Percentiles rank a stretch among this genome's conserved stretches.
These are phyloP conservation scores for Penicillium sp. DNA, from an alignment of 2,329 filamentous ascomycete species.

Conservation along the genomic window DNA sequence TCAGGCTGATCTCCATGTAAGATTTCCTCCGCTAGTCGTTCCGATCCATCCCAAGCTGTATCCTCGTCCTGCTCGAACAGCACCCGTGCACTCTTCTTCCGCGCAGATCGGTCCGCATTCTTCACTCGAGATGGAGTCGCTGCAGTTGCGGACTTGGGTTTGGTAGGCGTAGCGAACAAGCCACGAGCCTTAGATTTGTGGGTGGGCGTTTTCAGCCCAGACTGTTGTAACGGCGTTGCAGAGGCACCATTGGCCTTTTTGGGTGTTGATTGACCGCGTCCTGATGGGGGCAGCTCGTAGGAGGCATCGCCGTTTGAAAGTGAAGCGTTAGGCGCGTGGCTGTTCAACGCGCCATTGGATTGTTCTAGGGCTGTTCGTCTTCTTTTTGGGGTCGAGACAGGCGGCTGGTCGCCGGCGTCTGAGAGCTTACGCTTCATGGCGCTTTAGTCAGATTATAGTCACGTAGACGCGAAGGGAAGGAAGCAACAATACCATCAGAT, in stretches of 20 bases:
- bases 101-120: constrained; percentile 74
- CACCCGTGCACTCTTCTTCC: constrained; percentile 70
- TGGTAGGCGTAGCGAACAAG: constrained; percentile 37
- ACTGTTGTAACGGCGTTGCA: constrained; percentile 27
- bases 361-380: constrained; percentile 22
- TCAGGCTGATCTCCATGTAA: constrained; percentile 38
- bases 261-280: constrained; percentile 25
- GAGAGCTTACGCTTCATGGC: constrained; percentile 39
- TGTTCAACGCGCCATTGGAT: constrained; percentile 24
- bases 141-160: constrained; percentile 20
- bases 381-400: constrained; percentile 35
- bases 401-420: constrained; percentile 27
- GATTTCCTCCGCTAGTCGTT: constrained; percentile 62
- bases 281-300: constrained; percentile 22
- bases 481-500: constrained; percentile 29
- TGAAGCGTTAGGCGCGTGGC: constrained; percentile 13
- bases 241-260: constrained; percentile 25
- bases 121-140: constrained; percentile 56
- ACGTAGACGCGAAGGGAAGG: constrained; percentile 17
- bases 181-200: constrained; percentile 31
- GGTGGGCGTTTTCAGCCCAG: constrained; percentile 32
- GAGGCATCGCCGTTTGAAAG: constrained; percentile 16
- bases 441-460: constrained; percentile 12
- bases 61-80: constrained; percentile 69
- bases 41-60: constrained; percentile 53